phyloP scores from a whole-genome alignment of 2,329 filamentous ascomycete genomes.

The Orbilia oligospora region DNA sequence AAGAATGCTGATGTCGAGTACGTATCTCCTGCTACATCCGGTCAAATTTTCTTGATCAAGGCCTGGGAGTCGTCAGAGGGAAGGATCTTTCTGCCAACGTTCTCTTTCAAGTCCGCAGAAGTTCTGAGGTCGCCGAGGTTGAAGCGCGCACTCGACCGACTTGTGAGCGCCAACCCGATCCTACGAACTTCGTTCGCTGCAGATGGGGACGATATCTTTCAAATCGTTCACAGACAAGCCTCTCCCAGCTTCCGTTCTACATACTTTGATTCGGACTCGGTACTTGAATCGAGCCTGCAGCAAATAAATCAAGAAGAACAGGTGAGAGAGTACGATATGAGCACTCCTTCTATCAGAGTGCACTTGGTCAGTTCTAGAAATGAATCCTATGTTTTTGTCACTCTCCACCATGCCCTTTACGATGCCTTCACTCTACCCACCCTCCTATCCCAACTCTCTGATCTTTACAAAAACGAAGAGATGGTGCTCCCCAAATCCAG shows the following conservation, averaged over 20 bases:
- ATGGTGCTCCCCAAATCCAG: neutral
- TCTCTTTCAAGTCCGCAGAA: slow-evolving; percentile 73
- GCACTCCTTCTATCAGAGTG: slow-evolving; percentile 39
- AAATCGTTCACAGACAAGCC: slow-evolving; percentile 74
- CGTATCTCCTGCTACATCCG: slow-evolving; percentile 79
- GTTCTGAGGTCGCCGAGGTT: slow-evolving; percentile 68
- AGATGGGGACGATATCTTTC: slow-evolving; percentile 69
- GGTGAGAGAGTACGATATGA: slow-evolving; percentile 46
- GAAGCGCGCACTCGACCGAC: slow-evolving; percentile 73
- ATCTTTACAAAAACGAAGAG: slow-evolving; percentile 66
- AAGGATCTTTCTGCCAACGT: slow-evolving; percentile 80
- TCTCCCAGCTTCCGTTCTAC: slow-evolving; percentile 57
- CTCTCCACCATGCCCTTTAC: slow-evolving; percentile 88
- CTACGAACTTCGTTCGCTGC: slow-evolving; percentile 78
- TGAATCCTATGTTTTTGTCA: slow-evolving; percentile 68
- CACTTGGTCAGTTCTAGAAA: slow-evolving; percentile 38
- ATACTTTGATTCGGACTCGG: slow-evolving; percentile 30
- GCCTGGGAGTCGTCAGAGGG: slow-evolving; percentile 80
- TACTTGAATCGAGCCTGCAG: slow-evolving; percentile 9
- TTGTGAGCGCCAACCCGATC: slow-evolving; percentile 74
- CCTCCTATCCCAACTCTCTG: slow-evolving; percentile 73
- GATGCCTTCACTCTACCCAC: slow-evolving; percentile 83
- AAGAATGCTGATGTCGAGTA: slow-evolving; percentile 70
- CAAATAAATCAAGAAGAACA: slow-evolving; percentile 39
- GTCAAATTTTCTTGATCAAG: slow-evolving; percentile 85